phyloP scores from a whole-genome alignment of 1,284 basidiomycete species.

The Meira miltonrushii region DNA sequence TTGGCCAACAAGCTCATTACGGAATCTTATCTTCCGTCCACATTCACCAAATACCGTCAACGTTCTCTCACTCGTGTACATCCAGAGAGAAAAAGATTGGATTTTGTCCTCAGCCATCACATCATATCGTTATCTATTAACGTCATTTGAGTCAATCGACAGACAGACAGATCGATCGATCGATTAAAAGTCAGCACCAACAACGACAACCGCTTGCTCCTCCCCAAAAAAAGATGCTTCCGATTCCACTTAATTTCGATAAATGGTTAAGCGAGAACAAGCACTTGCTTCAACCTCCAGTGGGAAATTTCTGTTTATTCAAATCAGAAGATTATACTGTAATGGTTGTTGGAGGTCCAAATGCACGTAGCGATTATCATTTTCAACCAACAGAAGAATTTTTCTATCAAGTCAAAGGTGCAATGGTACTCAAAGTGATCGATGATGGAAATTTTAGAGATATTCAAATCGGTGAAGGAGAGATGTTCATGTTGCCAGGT shows the following conservation, averaged over 20 bases:
- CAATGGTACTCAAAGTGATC: slow-evolving; percentile 80
- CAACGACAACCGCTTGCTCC: no score
- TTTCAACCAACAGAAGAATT: slow-evolving; percentile 49
- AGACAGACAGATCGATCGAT: no score
- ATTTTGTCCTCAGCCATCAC: no score
- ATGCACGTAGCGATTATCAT: slow-evolving; percentile 48
- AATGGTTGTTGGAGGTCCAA: slow-evolving; percentile 51
- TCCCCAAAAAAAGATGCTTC: slow-evolving; percentile 18
- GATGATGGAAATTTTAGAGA: slow-evolving; percentile 82
- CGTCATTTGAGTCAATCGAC: no score
- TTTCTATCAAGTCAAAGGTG: slow-evolving; percentile 53
- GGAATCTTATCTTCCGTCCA: no score
- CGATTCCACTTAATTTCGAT: slow-evolving; percentile 50
- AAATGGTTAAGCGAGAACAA: slow-evolving; percentile 51
- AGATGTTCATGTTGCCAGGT: slow-evolving; percentile 93
- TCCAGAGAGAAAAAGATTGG: no score
- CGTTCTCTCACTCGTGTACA: no score
- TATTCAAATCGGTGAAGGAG: slow-evolving; percentile 83
- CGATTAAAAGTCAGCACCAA: no score
- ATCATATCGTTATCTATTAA: no score
- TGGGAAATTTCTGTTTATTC: slow-evolving; percentile 51
- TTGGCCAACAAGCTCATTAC: no score
- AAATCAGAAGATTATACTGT: slow-evolving; percentile 44
- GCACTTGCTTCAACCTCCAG: slow-evolving; percentile 49
- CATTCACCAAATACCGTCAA: no score